Evolutionary conservation across 2,329 filamentous ascomycete species (phyloP), one percentile per base, ranked within the genome.

Genomic region (Piedraia hortae): DNA sequence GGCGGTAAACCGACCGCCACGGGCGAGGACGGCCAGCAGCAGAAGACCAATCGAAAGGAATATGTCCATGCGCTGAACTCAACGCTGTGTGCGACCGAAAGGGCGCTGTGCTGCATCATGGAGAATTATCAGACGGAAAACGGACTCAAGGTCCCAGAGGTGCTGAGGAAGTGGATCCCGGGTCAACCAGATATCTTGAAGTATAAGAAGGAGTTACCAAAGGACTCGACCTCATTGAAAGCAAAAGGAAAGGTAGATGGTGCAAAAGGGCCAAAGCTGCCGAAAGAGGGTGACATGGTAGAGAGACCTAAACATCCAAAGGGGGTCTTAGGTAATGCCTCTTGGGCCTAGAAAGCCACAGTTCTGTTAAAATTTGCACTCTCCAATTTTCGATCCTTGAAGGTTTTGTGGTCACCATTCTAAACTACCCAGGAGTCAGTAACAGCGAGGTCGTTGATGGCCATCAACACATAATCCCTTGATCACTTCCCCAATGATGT

Each of bases 61-160:
- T 97, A 91, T 43, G 80, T 89, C 16, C 85, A 97, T 48, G 75
- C 73, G 18, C 55, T 91, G 28, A 91, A 91, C 51, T 72, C 73
- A 29, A 90, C 73, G 10, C 56, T 91, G 17, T 82, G 72, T 45
- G 82, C 82, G 10, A 91, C 82, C 1, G 80, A 89, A 42, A 62
- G 82, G 42, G 77, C 82, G 1, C 57, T 93, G 21, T 93, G 85
- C 58, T 91, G 82, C 44, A 57, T 97, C 19, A 60, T 97, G 17
- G 85, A 97, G 51, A 97, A 93, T 51, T 93, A 82, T 48, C 85
- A 97, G 54, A 85, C 69, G 0, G 67, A 78, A 39, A 72, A 82
- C n/a, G 75, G 77, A 30, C 57, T 88, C 35, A 59, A 60, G 26
- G 69, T 90, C 15, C 80, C 80, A 1, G 70, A 80, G 46, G 67